Evolutionary conservation across 2,329 filamentous ascomycete species (phyloP).

Genomic region (Xylaria sp.): DNA sequence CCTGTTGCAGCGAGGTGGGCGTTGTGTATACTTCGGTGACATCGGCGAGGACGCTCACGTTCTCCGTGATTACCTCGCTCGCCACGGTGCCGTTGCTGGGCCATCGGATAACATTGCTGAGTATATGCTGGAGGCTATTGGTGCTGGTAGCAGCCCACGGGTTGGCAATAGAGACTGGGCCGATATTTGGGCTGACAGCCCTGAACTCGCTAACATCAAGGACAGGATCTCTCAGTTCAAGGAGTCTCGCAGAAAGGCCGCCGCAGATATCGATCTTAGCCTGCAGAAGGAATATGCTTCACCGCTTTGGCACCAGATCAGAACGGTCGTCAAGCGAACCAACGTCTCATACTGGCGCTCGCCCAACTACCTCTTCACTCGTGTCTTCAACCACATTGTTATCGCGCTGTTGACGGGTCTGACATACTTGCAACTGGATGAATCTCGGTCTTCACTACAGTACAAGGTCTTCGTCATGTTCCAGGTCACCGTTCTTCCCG

Average conservation of each 20-base stretch:
- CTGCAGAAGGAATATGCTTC: conserved; percentile 82
- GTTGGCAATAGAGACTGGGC: conserved; percentile 80
- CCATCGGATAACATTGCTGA: conserved; percentile 68
- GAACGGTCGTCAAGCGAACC: conserved; percentile 73
- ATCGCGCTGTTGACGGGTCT: conserved; percentile 81
- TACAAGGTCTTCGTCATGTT: conserved; percentile 91
- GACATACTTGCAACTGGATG: conserved; percentile 77
- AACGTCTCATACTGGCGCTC: conserved; percentile 84
- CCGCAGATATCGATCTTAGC: conserved; percentile 52
- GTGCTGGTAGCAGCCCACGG: conserved; percentile 73
- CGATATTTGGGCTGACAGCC: conserved; percentile 76
- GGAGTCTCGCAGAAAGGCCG: conserved; percentile 55
- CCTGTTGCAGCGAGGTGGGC: conserved; percentile 77
- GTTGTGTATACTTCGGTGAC: conserved; percentile 85
- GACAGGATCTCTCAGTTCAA: conserved; percentile 71
- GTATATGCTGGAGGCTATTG: conserved; percentile 87
- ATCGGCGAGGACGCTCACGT: conserved; percentile 76
- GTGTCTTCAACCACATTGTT: conserved; percentile 82
- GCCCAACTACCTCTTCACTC: conserved; percentile 87
- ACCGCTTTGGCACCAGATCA: conserved; percentile 78
- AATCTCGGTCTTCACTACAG: conserved; percentile 78
- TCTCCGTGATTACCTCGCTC: conserved; percentile 68
- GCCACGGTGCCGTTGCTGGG: conserved; percentile 64
- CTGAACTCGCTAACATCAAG: conserved; percentile 72
- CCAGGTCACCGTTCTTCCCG: conserved; percentile 83